A percentile compares a stretch with the other conserved stretches of the same genome.
phyloP scores from a whole-genome alignment of 2,329 filamentous ascomycete species.

The Sodiomyces alkalinus region DNA sequence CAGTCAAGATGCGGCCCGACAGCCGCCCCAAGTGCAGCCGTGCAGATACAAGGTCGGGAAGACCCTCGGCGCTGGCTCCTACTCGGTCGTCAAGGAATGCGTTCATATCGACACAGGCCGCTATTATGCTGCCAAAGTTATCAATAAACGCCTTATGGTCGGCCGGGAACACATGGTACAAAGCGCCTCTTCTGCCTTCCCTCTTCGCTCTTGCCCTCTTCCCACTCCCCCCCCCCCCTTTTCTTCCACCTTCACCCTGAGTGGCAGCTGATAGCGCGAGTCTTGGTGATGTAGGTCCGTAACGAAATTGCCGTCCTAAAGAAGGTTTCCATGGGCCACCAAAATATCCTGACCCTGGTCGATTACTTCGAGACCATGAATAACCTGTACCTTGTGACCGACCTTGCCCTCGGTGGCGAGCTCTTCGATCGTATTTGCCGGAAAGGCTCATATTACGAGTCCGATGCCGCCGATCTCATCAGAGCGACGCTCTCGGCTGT shows the following conservation, averaged over 20 bases:
- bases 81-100: constrained; percentile 97
- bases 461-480: constrained; percentile 88
- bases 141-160: constrained; percentile 97
- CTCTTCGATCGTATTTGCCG: constrained; percentile 97
- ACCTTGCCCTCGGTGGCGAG: constrained; percentile 89
- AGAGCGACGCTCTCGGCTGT: constrained; percentile 93
- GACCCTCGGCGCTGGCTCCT: constrained; percentile 89
- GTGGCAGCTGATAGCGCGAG: too few relatives aligned
- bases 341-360: constrained; percentile 93
- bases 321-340: constrained; percentile 96
- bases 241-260: not conserved
- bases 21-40: constrained; percentile 61
- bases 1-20: constrained; percentile 10
- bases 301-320: constrained; percentile 98
- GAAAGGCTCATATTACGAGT: constrained; percentile 97
- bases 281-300: constrained; percentile 47
- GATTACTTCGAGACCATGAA: constrained; percentile 99
- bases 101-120: constrained; percentile 95
- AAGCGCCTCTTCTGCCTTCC: constrained; percentile 4
- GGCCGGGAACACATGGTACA: constrained; percentile 93
- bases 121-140: constrained; percentile 98
- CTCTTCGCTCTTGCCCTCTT: constrained; percentile 3
- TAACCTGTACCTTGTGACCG: constrained; percentile 95
- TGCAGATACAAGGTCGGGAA: constrained; percentile 98
- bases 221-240: not conserved